Base-by-base conservation (phyloP, 768 basidiomycete genomes). In the Epithele typhae region DNA sequence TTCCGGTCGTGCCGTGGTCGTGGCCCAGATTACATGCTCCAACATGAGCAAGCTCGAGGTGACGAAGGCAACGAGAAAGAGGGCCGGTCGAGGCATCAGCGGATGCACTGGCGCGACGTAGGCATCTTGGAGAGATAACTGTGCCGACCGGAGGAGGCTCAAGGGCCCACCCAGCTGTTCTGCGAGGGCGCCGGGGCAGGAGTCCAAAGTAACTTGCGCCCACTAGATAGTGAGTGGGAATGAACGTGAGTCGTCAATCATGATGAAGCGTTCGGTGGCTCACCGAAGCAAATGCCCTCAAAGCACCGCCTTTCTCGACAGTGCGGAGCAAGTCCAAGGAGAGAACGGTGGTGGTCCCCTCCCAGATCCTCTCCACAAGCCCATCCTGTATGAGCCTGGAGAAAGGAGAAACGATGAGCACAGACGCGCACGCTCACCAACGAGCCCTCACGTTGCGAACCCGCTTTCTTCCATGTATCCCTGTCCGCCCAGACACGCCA, bases 381-480 rank as follows among this genome's bases (percentile, higher is more conserved):
- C 72, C 71, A 65, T 90, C 87, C 4, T 81, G 68, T 23, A 91
- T 83, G 12, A 77, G 55, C 30, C 77, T 76, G 45, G 7, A 30
- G 14, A 14, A n/a, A n/a, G n/a, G n/a, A n/a, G n/a, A n/a, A n/a
- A n/a, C n/a, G n/a, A n/a, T n/a, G n/a, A 14, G 14, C 10, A 18
- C 11, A 19, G 14, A 9, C 25, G 14, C 8, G 25, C 18, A 6
- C 25, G 25, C 40, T 11, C 17, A 19, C 9, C 8, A 25, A 25
- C n/a, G 27, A 30, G 7, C 27, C 50, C 67, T 48, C 52, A 72
- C 68, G 79, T 68, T 8, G 80, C 84, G 39, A 90, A 78, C 2
- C 77, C 80, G 46, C 78, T 87, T 63, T 91, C 88, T 54, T 86
- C 83, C 86, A 90, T 90, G 57, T 89, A 91, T 0, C 88, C 88